Evolutionary conservation across 2,329 filamentous ascomycete species (phyloP), one percentile per base, ranked within the genome.

Genomic region (Epichloe baconii): DNA sequence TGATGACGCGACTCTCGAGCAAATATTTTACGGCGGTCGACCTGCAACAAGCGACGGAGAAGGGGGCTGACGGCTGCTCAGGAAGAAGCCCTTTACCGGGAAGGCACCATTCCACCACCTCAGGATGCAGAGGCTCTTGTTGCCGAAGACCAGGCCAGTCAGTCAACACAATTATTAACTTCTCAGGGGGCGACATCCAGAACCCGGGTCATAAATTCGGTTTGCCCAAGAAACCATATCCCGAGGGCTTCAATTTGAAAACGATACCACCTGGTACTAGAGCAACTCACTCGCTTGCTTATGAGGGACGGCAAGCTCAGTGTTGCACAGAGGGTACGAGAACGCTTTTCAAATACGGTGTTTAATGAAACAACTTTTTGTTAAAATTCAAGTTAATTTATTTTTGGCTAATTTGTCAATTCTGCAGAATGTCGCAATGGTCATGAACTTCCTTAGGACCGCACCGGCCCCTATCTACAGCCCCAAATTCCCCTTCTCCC

Each of bases 291-390:
- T 17, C 90, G 89, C 65, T 75, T 95, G 59, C 70, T 98, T 56
- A 98, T 97, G 91, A 75, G 76, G 60, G 80, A 97, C 68, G 93
- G 93, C 59, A 94, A 96, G 74, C 80, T 95, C 65, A 85, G 85
- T 63, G 78, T 80, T 66, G 93, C 93, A n/a, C 88, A 98, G 68
- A 82, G 83, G 72, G 89, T 95, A 76, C 5, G 34, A 44, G 26
- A 35, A 12, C 38, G 21, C 14, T 47, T 38, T 14, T 15, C 3
- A 11, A 31, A 31, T 11, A 31, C 26, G 8, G 26, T 31, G 26
- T 31, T 31, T 2, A 11, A 31, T 11, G 26, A 31, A 31, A 4
- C 26, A 11, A 10, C 0, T 43, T 44, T 42, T 19, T 17, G 0
- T 37, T 14, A 1, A 26, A 26, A 5, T 31, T 21, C 3, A 21